Evolutionary conservation across 2,329 filamentous ascomycete genomes (phyloP).

Genomic region (Didymella segeticola): DNA sequence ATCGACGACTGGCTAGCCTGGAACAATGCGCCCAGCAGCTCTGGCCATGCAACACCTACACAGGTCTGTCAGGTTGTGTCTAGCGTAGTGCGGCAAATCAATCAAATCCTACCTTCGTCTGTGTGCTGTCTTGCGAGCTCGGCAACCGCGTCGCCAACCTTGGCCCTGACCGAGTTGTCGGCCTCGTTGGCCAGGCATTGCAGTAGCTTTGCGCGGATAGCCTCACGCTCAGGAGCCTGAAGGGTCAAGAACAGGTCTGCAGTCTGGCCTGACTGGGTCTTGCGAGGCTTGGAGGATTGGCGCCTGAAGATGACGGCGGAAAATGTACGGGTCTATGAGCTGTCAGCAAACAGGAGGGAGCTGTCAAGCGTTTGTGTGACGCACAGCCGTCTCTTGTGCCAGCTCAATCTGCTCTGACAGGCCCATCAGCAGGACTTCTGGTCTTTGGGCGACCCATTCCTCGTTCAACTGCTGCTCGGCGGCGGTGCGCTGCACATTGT

Average conservation of each 20-base stretch:
- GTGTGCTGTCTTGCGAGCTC: constrained; percentile 95
- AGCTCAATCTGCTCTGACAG: constrained; percentile 88
- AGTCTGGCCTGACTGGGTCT: constrained; percentile 70
- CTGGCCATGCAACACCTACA: constrained; percentile 83
- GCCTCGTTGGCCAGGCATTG: constrained; percentile 76
- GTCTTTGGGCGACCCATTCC: constrained; percentile 83
- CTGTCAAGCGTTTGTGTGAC: constrained; percentile 27
- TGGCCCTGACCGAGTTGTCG: constrained; percentile 81
- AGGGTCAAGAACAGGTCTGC: constrained; percentile 88
- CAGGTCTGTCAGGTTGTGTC: not conserved
- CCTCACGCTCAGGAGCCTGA: constrained; percentile 72
- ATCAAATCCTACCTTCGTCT: constrained; percentile 74
- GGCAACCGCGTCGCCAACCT: constrained; percentile 96
- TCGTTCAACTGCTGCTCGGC: constrained; percentile 90
- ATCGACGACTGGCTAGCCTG: constrained; percentile 87
- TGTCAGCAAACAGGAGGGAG: constrained; percentile 9
- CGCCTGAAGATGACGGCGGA: constrained; percentile 92
- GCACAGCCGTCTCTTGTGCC: constrained; percentile 75
- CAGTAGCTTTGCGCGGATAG: constrained; percentile 84
- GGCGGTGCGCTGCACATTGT: constrained; percentile 83
- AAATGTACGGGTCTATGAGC: constrained; percentile 79
- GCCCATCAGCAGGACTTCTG: constrained; percentile 91
- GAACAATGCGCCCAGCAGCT: constrained; percentile 85
- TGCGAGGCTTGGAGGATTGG: constrained; percentile 87
- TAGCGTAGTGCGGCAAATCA: not conserved